phyloP scores from a whole-genome alignment of 2,329 filamentous ascomycete species.

The Tolypocladium guangdongense region DNA sequence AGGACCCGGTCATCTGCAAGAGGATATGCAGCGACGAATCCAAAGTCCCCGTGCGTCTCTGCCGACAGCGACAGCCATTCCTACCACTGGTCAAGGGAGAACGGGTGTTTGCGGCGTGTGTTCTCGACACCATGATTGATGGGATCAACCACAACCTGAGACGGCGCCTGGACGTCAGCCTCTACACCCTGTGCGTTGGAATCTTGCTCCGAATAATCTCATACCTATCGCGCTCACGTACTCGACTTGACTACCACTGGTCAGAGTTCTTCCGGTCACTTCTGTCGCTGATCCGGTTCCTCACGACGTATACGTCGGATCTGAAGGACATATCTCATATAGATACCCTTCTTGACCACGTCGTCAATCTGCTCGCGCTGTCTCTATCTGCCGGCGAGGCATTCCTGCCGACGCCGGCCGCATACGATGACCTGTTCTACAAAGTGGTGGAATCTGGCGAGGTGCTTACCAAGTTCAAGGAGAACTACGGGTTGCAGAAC shows the following conservation, averaged over 20 bases:
- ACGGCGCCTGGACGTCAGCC: conserved; percentile 68
- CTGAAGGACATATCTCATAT: conserved; percentile 59
- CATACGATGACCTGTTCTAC: conserved; percentile 97
- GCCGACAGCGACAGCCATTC: conserved; percentile 79
- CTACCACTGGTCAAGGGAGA: conserved; percentile 65
- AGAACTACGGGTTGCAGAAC: conserved; percentile 55
- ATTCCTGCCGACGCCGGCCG: conserved; percentile 76
- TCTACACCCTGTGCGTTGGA: conserved; percentile 74
- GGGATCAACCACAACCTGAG: conserved; percentile 90
- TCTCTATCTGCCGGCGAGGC: conserved; percentile 79
- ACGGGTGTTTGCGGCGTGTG: conserved; percentile 60
- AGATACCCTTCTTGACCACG: conserved; percentile 61
- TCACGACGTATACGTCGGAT: conserved; percentile 76
- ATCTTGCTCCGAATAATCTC: conserved; percentile 76
- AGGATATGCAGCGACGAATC: conserved; percentile 71
- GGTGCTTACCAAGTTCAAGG: conserved; percentile 68
- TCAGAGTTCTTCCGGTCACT: conserved; percentile 86
- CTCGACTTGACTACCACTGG: conserved; percentile 84
- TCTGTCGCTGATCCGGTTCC: conserved; percentile 77
- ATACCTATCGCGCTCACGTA: conserved; percentile 71
- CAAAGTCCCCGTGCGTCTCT: conserved; percentile 66
- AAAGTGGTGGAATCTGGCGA: conserved; percentile 92
- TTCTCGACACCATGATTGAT: conserved; percentile 82
- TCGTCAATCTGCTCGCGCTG: conserved; percentile 75
- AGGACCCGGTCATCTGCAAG: conserved; percentile 75